Percentiles rank a stretch among this genome's conserved stretches.
These are phyloP conservation scores for Picea glauca DNA, from an alignment of 75 land plant species.

Conservation along the genomic window DNA sequence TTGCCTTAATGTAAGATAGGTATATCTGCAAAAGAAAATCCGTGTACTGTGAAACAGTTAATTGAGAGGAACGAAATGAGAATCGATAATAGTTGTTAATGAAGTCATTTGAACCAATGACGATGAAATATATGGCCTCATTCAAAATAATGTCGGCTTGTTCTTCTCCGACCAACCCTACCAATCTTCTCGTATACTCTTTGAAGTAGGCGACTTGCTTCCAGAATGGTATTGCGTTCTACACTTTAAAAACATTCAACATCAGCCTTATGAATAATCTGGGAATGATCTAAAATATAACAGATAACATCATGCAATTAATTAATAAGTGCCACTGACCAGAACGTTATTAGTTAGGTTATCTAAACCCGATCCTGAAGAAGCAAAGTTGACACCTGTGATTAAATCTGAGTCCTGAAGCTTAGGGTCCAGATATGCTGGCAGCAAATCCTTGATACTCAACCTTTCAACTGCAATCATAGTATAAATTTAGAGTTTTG, in stretches of 20 bases:
- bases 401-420: not conserved
- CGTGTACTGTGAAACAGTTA: conserved; percentile 27
- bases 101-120: conserved; percentile 70
- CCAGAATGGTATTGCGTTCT: conserved; percentile 57
- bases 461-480: not conserved
- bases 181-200: conserved; percentile 38
- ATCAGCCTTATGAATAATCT: no score
- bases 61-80: conserved; percentile 16
- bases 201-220: conserved; percentile 57
- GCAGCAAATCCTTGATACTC: not conserved
- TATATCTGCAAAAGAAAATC: conserved; percentile 30
- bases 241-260: not conserved
- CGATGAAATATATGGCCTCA: conserved; percentile 46
- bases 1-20: conserved; percentile 16
- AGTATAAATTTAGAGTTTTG: no score
- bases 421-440: conserved; percentile 2
- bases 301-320: no score
- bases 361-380: not conserved
- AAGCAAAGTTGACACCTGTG: conserved; percentile 1
- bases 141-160: conserved; percentile 26
- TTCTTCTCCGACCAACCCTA: conserved; percentile 30
- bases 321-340: not conserved
- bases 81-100: conserved; percentile 51
- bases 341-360: not conserved
- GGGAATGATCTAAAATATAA: no score